Conservation (phyloP, 2,329 filamentous ascomycete genomes). For the Ophiostoma quercus region DNA sequence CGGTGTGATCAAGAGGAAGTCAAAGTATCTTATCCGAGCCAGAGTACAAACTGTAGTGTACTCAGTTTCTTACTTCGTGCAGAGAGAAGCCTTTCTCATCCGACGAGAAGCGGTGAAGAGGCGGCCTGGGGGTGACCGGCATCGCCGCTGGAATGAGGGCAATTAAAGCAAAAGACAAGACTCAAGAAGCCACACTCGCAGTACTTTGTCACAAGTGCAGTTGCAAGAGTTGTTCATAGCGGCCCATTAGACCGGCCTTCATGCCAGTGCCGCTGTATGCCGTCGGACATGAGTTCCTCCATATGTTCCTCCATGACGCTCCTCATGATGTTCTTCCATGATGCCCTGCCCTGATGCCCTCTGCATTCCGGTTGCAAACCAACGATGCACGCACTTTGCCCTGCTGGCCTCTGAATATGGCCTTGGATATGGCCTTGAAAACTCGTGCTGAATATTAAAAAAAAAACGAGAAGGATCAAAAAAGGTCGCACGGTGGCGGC, state of each 20-base stretch:
- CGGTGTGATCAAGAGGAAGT: neutral
- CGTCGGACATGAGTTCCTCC: too few relatives aligned
- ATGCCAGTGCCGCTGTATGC: neutral
- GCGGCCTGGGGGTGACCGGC: neutral
- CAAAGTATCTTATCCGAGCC: neutral
- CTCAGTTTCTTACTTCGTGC: too few relatives aligned
- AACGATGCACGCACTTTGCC: constrained; percentile 9
- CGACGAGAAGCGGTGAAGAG: neutral
- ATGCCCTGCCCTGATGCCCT: neutral
- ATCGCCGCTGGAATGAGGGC: constrained; percentile 5
- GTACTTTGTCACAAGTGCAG: neutral
- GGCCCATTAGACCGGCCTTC: neutral
- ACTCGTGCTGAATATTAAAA: too few relatives aligned
- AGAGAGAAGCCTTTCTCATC: too few relatives aligned
- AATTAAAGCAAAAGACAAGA: neutral
- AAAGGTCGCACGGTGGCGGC: neutral
- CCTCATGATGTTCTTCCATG: too few relatives aligned
- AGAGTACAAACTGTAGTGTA: too few relatives aligned
- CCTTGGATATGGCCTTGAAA: too few relatives aligned
- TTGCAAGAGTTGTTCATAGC: too few relatives aligned
- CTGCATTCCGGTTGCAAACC: neutral
- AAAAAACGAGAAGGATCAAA: too few relatives aligned
- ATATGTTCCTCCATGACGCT: too few relatives aligned
- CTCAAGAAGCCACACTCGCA: neutral
- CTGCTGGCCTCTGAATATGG: too few relatives aligned